These are phyloP conservation scores for Tuber calosporum DNA, from an alignment of 495 filamentous ascomycete genomes.

Conservation along the genomic window DNA sequence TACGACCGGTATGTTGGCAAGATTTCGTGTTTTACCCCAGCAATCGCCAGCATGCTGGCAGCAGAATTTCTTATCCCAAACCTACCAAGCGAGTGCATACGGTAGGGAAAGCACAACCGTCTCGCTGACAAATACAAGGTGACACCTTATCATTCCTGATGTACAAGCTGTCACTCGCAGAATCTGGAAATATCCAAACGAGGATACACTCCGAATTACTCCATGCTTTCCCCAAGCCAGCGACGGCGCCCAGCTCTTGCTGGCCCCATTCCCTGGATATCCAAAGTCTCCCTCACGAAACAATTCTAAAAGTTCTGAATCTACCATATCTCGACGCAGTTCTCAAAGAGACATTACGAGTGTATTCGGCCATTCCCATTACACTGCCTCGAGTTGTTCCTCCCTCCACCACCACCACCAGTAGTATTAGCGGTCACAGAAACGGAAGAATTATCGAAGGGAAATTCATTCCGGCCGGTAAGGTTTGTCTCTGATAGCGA, in stretches of 20 bases:
- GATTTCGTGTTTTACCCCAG: neutral
- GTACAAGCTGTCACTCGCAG: slow-evolving; percentile 9
- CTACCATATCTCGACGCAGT: slow-evolving; percentile 17
- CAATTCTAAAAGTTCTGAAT: neutral
- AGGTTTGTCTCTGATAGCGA: neutral
- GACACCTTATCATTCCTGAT: slow-evolving; percentile 20
- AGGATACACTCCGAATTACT: slow-evolving; percentile 10
- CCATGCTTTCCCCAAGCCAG: neutral
- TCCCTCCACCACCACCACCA: slow-evolving; percentile 13
- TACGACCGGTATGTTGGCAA: slow-evolving; percentile 10
- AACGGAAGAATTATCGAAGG: slow-evolving; percentile 30
- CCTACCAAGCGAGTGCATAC: neutral
- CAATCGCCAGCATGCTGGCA: neutral
- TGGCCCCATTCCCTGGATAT: neutral
- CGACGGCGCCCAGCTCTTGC: neutral
- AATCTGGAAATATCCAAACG: neutral
- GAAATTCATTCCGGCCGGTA: neutral
- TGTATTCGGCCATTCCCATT: slow-evolving; percentile 33
- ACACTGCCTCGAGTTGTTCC: slow-evolving; percentile 40
- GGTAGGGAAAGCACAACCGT: neutral
- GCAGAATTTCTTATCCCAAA: neutral
- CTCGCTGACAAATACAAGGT: slow-evolving; percentile 8
- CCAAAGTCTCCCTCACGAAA: neutral
- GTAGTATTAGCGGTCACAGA: neutral
- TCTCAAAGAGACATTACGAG: slow-evolving; percentile 13